Evolutionary conservation across 176 grass and related monocot species (phyloP).

Genomic region (Coix lacrymajobi): DNA sequence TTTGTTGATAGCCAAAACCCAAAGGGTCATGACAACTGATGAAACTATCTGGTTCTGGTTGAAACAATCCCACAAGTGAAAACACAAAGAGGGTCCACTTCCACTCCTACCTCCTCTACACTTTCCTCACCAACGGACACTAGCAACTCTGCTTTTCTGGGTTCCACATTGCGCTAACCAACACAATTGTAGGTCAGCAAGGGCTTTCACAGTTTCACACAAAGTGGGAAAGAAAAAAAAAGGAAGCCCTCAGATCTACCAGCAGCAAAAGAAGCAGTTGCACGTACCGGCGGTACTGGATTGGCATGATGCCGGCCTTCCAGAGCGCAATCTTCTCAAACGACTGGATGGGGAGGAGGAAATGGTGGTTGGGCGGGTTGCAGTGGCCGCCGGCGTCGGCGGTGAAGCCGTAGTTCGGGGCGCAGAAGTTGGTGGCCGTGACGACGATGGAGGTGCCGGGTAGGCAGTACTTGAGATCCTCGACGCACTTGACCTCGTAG

Average conservation of each 20-base stretch:
- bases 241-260: slow-evolving; percentile 47
- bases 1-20: neutral
- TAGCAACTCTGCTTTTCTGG: slow-evolving; percentile 27
- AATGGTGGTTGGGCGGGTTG: slow-evolving; percentile 90
- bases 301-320: slow-evolving; percentile 98
- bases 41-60: neutral
- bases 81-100: slow-evolving; percentile 7
- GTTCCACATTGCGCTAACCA: slow-evolving; percentile 16
- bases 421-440: slow-evolving; percentile 96
- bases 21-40: neutral
- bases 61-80: slow-evolving; percentile 3
- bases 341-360: slow-evolving; percentile 92
- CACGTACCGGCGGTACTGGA: slow-evolving; percentile 92
- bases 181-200: slow-evolving; percentile 27
- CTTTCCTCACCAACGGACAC: slow-evolving; percentile 34
- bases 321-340: slow-evolving; percentile 99
- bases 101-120: neutral
- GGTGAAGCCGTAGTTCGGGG: slow-evolving; percentile 80
- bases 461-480: slow-evolving; percentile 86
- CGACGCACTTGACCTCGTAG: slow-evolving; percentile 93
- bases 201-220: slow-evolving; percentile 29
- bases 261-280: neutral
- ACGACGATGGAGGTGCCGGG: slow-evolving; percentile 91
- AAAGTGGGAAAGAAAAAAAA: neutral
- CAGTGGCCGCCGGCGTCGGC: slow-evolving; percentile 83